Conservation (phyloP, 768 basidiomycete species). For the Agaricus subrufescens region DNA sequence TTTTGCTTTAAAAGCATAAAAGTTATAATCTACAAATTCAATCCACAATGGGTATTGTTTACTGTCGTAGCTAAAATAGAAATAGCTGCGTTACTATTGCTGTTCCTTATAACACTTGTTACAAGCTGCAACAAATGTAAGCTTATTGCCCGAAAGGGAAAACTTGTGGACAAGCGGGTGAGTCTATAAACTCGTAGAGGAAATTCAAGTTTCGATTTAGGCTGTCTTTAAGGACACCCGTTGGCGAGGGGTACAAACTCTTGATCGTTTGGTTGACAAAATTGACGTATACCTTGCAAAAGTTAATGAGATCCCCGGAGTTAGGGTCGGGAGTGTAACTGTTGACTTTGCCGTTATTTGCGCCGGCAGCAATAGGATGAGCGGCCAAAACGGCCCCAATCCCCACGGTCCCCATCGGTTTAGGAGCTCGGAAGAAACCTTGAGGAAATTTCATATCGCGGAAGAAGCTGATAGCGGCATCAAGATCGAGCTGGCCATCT, state of each 20-base stretch:
- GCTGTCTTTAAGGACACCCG: constrained; percentile 3
- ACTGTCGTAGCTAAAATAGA: too few species aligned
- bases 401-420: neutral
- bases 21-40: too few species aligned
- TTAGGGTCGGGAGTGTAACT: constrained; percentile 12
- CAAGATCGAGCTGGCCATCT: constrained; percentile 10
- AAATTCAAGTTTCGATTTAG: constrained; percentile 10
- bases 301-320: constrained; percentile 6
- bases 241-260: constrained; percentile 15
- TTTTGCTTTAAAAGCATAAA: too few species aligned
- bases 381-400: constrained; percentile 6
- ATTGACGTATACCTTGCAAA: constrained; percentile 14
- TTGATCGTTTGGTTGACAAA: constrained; percentile 14
- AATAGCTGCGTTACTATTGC: neutral
- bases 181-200: constrained; percentile 1
- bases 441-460: constrained; percentile 11
- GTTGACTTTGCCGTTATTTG: constrained; percentile 8
- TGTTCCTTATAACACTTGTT: too few species aligned
- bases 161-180: constrained; percentile 1
- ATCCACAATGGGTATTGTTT: too few species aligned
- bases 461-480: constrained; percentile 15
- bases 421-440: constrained; percentile 11
- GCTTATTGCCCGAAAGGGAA: constrained; percentile 6
- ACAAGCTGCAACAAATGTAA: neutral
- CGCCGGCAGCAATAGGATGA: constrained; percentile 13